These are phyloP conservation scores for Digitaria exilis DNA, from an alignment of 202 grass and related monocot species.

Conservation along the genomic window DNA sequence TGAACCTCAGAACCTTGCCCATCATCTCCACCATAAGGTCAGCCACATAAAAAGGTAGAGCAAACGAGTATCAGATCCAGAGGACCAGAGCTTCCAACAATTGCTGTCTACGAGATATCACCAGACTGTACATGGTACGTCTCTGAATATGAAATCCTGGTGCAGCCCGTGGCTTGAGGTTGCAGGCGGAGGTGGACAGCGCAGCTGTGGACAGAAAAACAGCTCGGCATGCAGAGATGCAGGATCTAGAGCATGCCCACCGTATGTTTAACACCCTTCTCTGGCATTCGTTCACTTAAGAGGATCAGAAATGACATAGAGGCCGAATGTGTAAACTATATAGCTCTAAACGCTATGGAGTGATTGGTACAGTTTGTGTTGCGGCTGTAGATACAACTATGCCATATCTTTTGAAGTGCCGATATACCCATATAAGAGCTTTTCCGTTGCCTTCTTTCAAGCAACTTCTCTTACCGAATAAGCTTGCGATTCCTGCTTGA, in stretches of 20 bases:
- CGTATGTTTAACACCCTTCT: constrained; percentile 9
- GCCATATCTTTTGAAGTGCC: background rate
- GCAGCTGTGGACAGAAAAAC: constrained; percentile 17
- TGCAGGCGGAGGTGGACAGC: constrained; percentile 15
- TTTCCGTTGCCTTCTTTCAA: background rate
- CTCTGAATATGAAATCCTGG: constrained; percentile 38
- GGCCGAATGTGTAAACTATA: too few species aligned
- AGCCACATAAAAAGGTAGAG: constrained; percentile 5
- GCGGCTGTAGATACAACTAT: too few species aligned
- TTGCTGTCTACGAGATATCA: constrained; percentile 39
- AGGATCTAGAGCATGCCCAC: constrained; percentile 25
- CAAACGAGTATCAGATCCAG: constrained; percentile 40
- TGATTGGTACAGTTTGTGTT: too few species aligned
- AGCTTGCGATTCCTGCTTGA: background rate
- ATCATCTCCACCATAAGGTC: constrained; percentile 11
- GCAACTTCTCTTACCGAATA: constrained; percentile 1
- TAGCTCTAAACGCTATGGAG: too few species aligned
- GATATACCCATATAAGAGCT: background rate
- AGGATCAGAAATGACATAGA: constrained; percentile 21
- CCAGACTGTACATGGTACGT: constrained; percentile 46
- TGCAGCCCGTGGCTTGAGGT: constrained; percentile 29
- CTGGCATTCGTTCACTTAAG: constrained; percentile 12
- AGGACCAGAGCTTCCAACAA: constrained; percentile 43
- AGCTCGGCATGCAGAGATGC: constrained; percentile 18
- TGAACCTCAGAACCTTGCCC: constrained; percentile 21